Conservation (phyloP, 805 yeast genomes). For the Barnettozyma populi region DNA sequence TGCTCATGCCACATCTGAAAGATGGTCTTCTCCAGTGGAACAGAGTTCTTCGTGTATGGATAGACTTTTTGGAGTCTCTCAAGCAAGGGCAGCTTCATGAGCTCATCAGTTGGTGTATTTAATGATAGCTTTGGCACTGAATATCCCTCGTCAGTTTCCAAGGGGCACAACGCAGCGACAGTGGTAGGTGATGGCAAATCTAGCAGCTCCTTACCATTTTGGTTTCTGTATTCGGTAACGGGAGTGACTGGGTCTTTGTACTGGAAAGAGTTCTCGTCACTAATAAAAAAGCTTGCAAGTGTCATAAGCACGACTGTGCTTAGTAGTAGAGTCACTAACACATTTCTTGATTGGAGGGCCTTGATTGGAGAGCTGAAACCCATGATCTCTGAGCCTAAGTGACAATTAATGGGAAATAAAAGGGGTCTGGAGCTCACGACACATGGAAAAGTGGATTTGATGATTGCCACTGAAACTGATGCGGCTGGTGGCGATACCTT, state of each 20-base stretch:
- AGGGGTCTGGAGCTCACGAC: too few species aligned
- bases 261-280: neutral
- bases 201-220: neutral
- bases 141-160: neutral
- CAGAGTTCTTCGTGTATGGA: constrained; percentile 12
- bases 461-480: too few species aligned
- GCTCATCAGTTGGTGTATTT: neutral
- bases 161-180: neutral
- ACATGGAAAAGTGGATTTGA: too few species aligned
- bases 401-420: too few species aligned
- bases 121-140: neutral
- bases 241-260: neutral
- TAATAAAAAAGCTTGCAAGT: neutral
- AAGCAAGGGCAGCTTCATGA: constrained; percentile 9
- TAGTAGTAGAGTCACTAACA: too few species aligned
- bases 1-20: constrained; percentile 25
- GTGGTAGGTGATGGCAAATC: neutral
- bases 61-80: constrained; percentile 12
- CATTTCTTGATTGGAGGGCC: neutral
- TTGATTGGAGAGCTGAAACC: neutral
- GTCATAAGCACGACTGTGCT: neutral
- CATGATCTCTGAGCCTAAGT: neutral
- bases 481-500: too few species aligned
- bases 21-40: constrained; percentile 22
- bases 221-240: neutral